Evolutionary conservation across 169 alveolate genomes (phyloP).

Genomic region (Cryptosporidium viatorum): DNA sequence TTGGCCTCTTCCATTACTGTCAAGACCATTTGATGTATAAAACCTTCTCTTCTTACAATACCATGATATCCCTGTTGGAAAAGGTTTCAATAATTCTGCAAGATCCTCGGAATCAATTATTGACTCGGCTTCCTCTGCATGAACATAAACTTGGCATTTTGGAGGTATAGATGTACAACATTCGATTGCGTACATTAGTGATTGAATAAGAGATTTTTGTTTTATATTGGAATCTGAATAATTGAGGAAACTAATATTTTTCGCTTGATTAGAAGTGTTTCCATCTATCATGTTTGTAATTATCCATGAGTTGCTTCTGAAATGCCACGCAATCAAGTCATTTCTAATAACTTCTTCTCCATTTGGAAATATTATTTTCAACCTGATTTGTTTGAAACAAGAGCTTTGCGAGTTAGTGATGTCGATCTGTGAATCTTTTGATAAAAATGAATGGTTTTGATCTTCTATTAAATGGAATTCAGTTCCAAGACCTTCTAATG

Average conservation of each 20-base stretch:
- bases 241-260: background rate
- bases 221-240: background rate
- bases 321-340: conserved; percentile 69
- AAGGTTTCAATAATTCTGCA: conserved; percentile 54
- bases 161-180: conserved; percentile 43
- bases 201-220: conserved; percentile 37
- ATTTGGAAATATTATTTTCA: conserved; percentile 15
- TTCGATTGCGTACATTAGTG: conserved; percentile 48
- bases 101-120: conserved; percentile 70
- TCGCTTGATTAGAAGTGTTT: background rate
- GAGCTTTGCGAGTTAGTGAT: background rate
- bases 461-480: background rate
- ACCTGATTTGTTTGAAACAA: conserved; percentile 18
- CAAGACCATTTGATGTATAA: conserved; percentile 75
- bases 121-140: conserved; percentile 75
- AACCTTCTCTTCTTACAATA: conserved; percentile 71
- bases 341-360: conserved; percentile 58
- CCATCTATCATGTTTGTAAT: conserved; percentile 13
- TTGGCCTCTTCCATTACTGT: conserved; percentile 74
- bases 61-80: conserved; percentile 75
- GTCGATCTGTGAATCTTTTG: conserved; percentile 5
- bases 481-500: background rate
- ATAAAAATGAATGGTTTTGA: background rate
- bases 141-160: conserved; percentile 53
- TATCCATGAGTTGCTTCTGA: conserved; percentile 60